Evolutionary conservation across 192 early-diverging fungal species (phyloP).

Genomic region (Umbelopsis sp.): DNA sequence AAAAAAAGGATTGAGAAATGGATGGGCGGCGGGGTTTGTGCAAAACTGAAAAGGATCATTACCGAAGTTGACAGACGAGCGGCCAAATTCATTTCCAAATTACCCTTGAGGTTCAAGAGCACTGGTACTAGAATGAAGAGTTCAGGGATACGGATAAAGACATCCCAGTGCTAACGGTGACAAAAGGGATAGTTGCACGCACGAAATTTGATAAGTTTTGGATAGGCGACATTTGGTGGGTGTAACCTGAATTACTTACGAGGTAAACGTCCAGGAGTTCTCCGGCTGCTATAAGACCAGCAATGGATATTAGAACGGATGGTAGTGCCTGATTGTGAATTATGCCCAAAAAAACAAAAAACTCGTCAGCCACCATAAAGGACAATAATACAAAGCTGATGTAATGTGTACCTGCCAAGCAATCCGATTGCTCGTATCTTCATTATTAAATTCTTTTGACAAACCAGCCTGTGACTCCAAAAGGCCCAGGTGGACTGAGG

Average conservation of each 20-base stretch:
- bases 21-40: not conserved
- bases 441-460: not conserved
- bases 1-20: not conserved
- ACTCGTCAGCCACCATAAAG: not conserved
- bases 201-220: not conserved
- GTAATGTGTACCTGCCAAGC: not conserved
- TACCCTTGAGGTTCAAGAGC: conserved; percentile 86
- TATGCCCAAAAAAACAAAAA: not conserved
- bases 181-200: not conserved
- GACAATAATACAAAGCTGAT: not conserved
- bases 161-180: conserved; percentile 56
- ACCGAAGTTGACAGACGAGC: conserved; percentile 78
- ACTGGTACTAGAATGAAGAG: conserved; percentile 84
- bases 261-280: conserved; percentile 63
- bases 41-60: conserved; percentile 23
- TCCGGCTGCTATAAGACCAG: conserved; percentile 71
- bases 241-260: conserved; percentile 43
- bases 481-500: not conserved
- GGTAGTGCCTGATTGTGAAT: conserved; percentile 52
- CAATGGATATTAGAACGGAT: conserved; percentile 68
- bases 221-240: not conserved
- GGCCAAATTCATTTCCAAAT: conserved; percentile 87
- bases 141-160: conserved; percentile 68
- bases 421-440: not conserved
- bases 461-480: not conserved